Evolutionary conservation across 345 rosid species (phyloP).

Genomic region (Moringa oleifera): DNA sequence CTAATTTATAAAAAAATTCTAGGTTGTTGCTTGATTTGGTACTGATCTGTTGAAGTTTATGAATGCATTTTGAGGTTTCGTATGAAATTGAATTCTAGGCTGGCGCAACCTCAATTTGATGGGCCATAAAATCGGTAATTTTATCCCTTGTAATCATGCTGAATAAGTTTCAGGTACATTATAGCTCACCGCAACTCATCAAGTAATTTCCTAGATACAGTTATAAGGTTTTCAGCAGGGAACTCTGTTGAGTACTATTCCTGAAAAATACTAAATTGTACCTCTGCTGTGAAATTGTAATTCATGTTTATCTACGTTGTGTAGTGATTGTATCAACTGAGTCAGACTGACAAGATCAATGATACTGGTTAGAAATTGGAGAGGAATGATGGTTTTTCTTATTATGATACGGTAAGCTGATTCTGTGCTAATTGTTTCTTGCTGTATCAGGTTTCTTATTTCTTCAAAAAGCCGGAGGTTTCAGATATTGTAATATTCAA

Average conservation of each 20-base stretch:
- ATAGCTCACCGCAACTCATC: too few relatives aligned
- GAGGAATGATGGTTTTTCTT: neutral
- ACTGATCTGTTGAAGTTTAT: too few relatives aligned
- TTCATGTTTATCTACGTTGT: neutral
- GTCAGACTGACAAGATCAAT: neutral
- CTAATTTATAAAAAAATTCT: too few relatives aligned
- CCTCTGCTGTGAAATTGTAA: neutral
- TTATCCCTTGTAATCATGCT: too few relatives aligned
- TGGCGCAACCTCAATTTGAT: too few relatives aligned
- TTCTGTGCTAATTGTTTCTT: constrained; percentile 8
- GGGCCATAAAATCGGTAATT: too few relatives aligned
- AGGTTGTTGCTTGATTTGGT: too few relatives aligned
- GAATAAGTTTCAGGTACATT: too few relatives aligned
- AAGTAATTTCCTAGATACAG: too few relatives aligned
- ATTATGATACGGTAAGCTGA: neutral
- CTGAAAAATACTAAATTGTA: too few relatives aligned
- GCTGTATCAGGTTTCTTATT: constrained; percentile 59
- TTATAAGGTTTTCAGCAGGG: neutral
- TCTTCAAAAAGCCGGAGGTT: constrained; percentile 80
- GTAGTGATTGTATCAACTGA: neutral
- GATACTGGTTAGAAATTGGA: neutral
- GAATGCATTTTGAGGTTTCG: too few relatives aligned
- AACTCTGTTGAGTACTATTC: neutral
- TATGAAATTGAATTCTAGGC: too few relatives aligned
- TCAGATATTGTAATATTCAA: constrained; percentile 79